Base-by-base conservation (phyloP, 208 protist species). In the Trichomonas vaginalis region DNA sequence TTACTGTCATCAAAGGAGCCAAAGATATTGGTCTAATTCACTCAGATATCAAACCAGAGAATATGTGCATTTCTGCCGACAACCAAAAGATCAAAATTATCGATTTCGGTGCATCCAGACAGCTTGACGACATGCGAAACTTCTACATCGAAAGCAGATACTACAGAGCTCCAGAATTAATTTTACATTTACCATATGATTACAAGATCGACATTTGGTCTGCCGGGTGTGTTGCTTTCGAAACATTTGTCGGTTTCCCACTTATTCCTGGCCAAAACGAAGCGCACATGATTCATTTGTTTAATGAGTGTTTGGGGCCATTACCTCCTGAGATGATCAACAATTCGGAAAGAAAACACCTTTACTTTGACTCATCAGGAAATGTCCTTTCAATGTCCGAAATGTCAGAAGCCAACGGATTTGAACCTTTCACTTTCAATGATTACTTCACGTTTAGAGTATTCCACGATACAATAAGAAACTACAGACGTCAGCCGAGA, bases 81-180 rank as follows among this genome's bases (percentile, higher is more conserved):
- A 39, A 35, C 9, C 39, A 40, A 8, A 21, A 6, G 0, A 99
- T 99, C 96, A 99, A 98, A 95, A 95, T 99, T 23, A 99, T 99
- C 95, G 99, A 99, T 97, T 99, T 99, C 97, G 99, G 99, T 47
- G 98, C 97, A 37, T 97, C 98, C 37, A 99, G 98, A 96, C 98
- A 98, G 70, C 96, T 96, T 6, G 96, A 97, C n/a, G 96, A 98
- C 90, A 97, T 98, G 96, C 42, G 98, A 88, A 98, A 99, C 97
- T 96, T 96, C 95, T 97, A 98, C 97, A 98, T 99, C 97, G 98
- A 99, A 96, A 96, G 87, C 12, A 46, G 99, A 97, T 98, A 98
- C 96, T 99, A 99, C 96, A 95, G 98, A 32, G 97, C 98, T 9
- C 98, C 98, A 45, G 98, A 99, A 96, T 98, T 99, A 39, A 83